Base-by-base conservation (phyloP, 805 yeast genomes). In the Myxozyma neglecta region DNA sequence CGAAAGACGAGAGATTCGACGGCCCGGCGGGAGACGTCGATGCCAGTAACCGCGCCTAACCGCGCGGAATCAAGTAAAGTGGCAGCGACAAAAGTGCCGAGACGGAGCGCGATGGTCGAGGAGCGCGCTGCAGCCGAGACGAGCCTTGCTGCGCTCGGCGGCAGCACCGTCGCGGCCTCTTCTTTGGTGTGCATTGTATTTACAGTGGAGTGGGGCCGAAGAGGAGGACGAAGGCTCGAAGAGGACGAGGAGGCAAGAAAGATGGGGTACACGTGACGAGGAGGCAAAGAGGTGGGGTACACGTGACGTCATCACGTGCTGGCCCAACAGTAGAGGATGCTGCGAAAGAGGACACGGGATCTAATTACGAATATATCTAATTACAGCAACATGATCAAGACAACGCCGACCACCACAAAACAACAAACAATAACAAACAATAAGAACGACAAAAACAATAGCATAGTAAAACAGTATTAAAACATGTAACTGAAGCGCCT, bases 1-100 rank as follows among this genome's bases (percentile, higher is more conserved):
- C 67, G 68, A 49, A 64, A 64, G 6, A 73, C 56, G 6, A 73
- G 63, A 20, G 69, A 58, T 44, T 73, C 75, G 34, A 72, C 55
- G 6, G 71, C 68, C 8, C 74, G 65, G 14, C 67, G 63, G 9
- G 70, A 52, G 16, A 73, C 63, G n/a, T 70, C 71, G n/a, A 66
- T 60, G 13, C 73, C 56, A 16, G 72, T 64, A 18, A 72, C 59
- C 4, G 72, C 57, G 10, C 71, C 65, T 32, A 69, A 48, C 13
- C 71, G 56, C 8, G 72, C 64, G 1, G 71, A 63, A 53, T 70
- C 70, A 9, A 71, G 66, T 0, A 66, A 60, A 11, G 73, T 64
- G 39, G 70, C 74, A 11, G 68, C 66, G 13, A 70, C 61, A 43
- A 65, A 70, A 6, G 73, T 69, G 32, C 70, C 71, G 9, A 70